Evolutionary conservation across 1,284 basidiomycete genomes (phyloP).

Genomic region (Moesziomyces sp.): DNA sequence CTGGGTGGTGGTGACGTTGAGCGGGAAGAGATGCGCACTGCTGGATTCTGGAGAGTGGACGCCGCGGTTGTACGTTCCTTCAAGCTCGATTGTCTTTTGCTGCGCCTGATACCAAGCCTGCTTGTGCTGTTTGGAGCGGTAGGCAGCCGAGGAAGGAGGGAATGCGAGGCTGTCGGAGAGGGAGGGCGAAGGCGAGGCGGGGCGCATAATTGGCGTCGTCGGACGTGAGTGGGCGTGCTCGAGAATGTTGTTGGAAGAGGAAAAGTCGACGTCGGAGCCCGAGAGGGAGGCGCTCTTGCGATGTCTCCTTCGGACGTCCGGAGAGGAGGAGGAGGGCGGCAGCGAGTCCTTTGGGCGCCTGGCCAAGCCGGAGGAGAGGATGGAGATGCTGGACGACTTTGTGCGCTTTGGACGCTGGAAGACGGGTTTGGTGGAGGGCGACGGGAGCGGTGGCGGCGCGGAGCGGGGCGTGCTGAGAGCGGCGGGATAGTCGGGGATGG

Average conservation of each 20-base stretch:
- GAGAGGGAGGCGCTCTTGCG: constrained; percentile 41
- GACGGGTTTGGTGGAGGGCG: constrained; percentile 29
- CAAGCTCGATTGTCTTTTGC: constrained; percentile 46
- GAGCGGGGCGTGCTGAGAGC: constrained; percentile 16
- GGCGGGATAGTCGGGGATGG: constrained; percentile 11
- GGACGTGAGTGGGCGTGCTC: constrained; percentile 11
- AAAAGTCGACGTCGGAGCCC: constrained; percentile 29
- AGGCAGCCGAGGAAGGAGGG: constrained; percentile 2
- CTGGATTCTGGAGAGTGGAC: constrained; percentile 4
- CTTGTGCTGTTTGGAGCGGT: constrained; percentile 33
- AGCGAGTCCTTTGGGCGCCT: constrained; percentile 13
- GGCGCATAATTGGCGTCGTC: constrained; percentile 17
- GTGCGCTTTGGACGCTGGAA: constrained; percentile 33
- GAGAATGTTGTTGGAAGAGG: constrained; percentile 7
- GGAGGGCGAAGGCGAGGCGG: constrained; percentile 35
- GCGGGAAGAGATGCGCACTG: constrained; percentile 24
- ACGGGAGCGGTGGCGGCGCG: constrained; percentile 37
- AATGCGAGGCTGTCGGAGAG: constrained; percentile 15
- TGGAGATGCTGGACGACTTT: constrained; percentile 49
- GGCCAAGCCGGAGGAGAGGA: constrained; percentile 29
- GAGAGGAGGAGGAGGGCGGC: neutral
- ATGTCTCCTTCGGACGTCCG: constrained; percentile 12
- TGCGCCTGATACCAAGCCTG: constrained; percentile 53
- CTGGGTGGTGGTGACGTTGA: constrained; percentile 21
- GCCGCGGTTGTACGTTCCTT: constrained; percentile 20